Evolutionary conservation across 306 rosid genomes (phyloP), one percentile per base, ranked within the genome.

Genomic region (Castanopsis chinensis): DNA sequence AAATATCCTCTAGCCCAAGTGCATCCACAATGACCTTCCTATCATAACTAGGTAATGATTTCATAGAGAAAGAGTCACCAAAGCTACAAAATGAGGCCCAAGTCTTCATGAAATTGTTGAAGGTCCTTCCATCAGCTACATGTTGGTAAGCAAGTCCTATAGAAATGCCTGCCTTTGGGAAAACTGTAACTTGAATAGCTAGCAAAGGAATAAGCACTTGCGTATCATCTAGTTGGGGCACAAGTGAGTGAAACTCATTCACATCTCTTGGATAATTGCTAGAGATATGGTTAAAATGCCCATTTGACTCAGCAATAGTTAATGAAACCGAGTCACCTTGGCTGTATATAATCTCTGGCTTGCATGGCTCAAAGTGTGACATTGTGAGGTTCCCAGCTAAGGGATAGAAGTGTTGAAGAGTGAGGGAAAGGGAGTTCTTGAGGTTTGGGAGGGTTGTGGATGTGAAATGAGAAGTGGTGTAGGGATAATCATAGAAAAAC

Each of bases 401-500:
- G 67, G 87, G 86, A 81, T 78, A 81, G 82, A 76, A 90, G 67
- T 56, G 86, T 72, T 75, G 83, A 57, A 90, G 89, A 17, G 94
- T 74, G 14, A 70, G 45, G 28, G 90, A 84, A 78, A 86, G 91
- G 12, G 90, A 86, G 53, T 58, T 82, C 72, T 84, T 86, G 43
- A 90, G 86, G 32, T 56, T 82, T 67, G 90, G 94, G 78, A 90
- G 43, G 13, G 72, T 37, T 2, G 71, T 79, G 74, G 63, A 37
- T 6, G 73, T 81, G 88, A 89, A 87, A 74, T 84, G 68, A 37
- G 74, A 33, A 2, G 71, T 79, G 21, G 89, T 23, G 19, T 32
- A 27, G 0, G 89, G 81, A 69, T 76, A 81, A 1, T 85, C 67
- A 35, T 86, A 89, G 86, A 91, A 89, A 79, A 91, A 89, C n/a